Conservation (phyloP, 768 basidiomycete genomes). For the Hebeloma cylindrosporum region DNA sequence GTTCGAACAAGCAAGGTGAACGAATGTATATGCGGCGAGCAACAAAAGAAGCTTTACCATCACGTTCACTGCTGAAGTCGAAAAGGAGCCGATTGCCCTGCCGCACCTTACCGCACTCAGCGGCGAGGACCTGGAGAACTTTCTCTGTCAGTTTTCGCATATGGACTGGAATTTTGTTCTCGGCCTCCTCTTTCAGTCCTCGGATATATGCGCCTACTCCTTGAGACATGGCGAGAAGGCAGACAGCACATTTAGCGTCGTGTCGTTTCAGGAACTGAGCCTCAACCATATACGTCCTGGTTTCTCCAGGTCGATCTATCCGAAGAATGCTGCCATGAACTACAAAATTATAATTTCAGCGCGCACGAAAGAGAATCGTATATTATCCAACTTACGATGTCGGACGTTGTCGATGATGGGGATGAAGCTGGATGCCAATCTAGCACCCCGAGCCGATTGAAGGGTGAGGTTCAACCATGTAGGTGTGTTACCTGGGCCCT, state of each 20-base stretch:
- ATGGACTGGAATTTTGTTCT: constrained; percentile 44
- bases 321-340: constrained; percentile 67
- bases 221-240: constrained; percentile 62
- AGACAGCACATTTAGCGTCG: constrained; percentile 72
- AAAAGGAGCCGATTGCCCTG: constrained; percentile 39
- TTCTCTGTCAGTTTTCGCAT: constrained; percentile 46
- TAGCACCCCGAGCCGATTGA: constrained; percentile 53
- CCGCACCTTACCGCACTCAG: constrained; percentile 47
- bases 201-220: constrained; percentile 60
- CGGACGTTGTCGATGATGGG: constrained; percentile 39
- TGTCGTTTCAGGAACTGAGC: constrained; percentile 55
- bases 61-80: constrained; percentile 43
- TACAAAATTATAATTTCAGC: constrained; percentile 21
- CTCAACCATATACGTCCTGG: constrained; percentile 63
- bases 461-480: constrained; percentile 52
- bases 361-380: background rate
- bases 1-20: constrained; percentile 5
- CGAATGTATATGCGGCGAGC: background rate
- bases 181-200: constrained; percentile 38
- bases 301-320: constrained; percentile 50
- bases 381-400: constrained; percentile 39
- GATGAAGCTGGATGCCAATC: constrained; percentile 41
- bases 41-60: constrained; percentile 40
- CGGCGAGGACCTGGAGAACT: constrained; percentile 44
- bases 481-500: constrained; percentile 47